Base-by-base conservation (phyloP, 768 basidiomycete species). In the Vishniacozyma victoriae region DNA sequence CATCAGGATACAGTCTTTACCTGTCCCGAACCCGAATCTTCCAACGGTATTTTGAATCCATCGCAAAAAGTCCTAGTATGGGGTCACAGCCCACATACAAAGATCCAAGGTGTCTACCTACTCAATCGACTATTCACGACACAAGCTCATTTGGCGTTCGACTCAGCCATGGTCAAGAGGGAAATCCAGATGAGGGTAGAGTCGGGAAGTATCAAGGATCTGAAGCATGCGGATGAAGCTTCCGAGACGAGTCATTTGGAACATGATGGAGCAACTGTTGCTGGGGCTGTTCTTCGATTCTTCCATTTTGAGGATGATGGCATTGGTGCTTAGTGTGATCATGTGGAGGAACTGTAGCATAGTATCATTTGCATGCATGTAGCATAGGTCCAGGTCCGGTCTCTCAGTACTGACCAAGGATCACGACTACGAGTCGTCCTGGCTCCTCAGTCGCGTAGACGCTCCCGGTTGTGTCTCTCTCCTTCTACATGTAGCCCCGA, bases 111-210 rank as follows among this genome's bases (percentile, higher is more conserved):
- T 22, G 29, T 52, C 20, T 52, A 52, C 39, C 24, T 52, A 14
- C 25, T 35, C 6, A 52, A 52, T 27, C 14, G 50, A n/a, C 6
- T 52, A 22, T 46, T 52, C 24, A 52, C 44, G 13, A 46, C 38
- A 27, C 50, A 52, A 31, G 50, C 50, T 15, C 50, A 52, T 27
- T 14, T 52, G 50, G 50, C 44, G 15, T 52, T 52, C 43, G 29
- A 33, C 29, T 9, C 29, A 33, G n/a, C 9, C 9, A 33, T 33
- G 29, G 29, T 33, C 29, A 33, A 33, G 29, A 33, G 29, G 29
- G 29, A 33, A 33, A 33, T 33, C 29, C 9, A 33, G 29, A 33
- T 33, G 29, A 33, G 29, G 29, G 29, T 33, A 33, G 29, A 33
- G 29, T 9, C 9, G 9, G 29, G 29, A n/a, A 33, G 29, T n/a